A percentile compares a stretch with the other conserved stretches of the same genome.
phyloP scores from a whole-genome alignment of 2,329 filamentous ascomycete species.

The Orbilia blumenaviensis region DNA sequence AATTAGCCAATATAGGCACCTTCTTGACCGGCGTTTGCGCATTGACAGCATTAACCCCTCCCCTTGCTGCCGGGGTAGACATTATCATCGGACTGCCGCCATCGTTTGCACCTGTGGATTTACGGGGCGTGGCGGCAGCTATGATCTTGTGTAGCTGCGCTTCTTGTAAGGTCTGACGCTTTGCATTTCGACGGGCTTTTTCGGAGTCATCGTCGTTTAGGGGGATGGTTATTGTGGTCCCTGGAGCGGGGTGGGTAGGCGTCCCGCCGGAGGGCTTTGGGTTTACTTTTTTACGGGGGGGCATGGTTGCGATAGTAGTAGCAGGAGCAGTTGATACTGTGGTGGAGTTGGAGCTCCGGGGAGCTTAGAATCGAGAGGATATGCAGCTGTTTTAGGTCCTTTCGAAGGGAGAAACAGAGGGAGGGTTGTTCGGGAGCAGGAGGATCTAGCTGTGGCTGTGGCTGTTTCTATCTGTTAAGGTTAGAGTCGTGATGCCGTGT shows the following conservation, averaged over 20 bases:
- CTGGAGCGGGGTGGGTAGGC: constrained; percentile 36
- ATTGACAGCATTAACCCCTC: constrained; percentile 72
- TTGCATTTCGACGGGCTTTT: constrained; percentile 86
- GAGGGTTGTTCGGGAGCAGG: too few species aligned
- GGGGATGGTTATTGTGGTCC: constrained; percentile 73
- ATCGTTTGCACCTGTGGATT: constrained; percentile 68
- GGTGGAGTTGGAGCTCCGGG: neutral
- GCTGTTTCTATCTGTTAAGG: too few species aligned
- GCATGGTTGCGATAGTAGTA: constrained; percentile 38
- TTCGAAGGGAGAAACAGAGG: too few species aligned
- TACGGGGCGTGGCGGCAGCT: constrained; percentile 74
- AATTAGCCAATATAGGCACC: constrained; percentile 94
- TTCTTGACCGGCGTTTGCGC: constrained; percentile 95
- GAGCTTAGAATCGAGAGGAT: neutral
- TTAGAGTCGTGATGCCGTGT: too few species aligned
- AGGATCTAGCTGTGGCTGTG: too few species aligned
- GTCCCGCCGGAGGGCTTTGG: constrained; percentile 21
- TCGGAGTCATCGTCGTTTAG: constrained; percentile 95
- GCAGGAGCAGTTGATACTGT: too few species aligned
- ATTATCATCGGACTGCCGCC: constrained; percentile 60
- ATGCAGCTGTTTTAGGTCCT: too few species aligned
- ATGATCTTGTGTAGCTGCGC: constrained; percentile 92
- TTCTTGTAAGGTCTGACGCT: constrained; percentile 86
- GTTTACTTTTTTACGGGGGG: constrained; percentile 41
- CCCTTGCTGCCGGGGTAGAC: constrained; percentile 59